Conservation (phyloP, 2,329 filamentous ascomycete genomes). For the Arthrocladium fulminans region DNA sequence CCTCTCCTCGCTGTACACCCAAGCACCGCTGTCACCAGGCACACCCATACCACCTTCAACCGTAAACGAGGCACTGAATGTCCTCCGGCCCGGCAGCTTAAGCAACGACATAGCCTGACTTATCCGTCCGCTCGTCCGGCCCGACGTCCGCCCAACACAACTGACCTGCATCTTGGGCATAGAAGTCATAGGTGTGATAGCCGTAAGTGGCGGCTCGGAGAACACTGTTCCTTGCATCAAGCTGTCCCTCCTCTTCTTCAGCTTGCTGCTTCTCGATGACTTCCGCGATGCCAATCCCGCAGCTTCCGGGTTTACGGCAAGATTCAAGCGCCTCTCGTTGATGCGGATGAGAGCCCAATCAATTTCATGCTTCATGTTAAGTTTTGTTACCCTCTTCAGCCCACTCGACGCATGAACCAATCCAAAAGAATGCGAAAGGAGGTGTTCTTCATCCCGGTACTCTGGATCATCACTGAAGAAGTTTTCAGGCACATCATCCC, state of each 20-base stretch:
- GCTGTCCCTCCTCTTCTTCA: neutral
- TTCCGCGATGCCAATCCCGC: slow-evolving; percentile 26
- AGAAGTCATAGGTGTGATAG: slow-evolving; percentile 49
- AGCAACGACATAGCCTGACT: slow-evolving; percentile 70
- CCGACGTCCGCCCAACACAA: slow-evolving; percentile 79
- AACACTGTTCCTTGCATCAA: neutral
- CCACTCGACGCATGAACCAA: slow-evolving; percentile 85
- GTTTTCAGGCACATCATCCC: slow-evolving; percentile 74
- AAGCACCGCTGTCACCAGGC: slow-evolving; percentile 85
- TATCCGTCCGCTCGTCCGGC: slow-evolving; percentile 70
- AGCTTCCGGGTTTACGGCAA: slow-evolving; percentile 36
- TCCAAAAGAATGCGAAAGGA: slow-evolving; percentile 71
- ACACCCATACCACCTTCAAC: slow-evolving; percentile 46
- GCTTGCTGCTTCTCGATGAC: slow-evolving; percentile 27
- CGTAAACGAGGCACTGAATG: slow-evolving; percentile 64
- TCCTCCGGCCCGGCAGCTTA: slow-evolving; percentile 75
- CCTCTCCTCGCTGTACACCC: slow-evolving; percentile 74
- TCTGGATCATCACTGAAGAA: slow-evolving; percentile 70
- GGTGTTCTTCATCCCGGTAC: slow-evolving; percentile 69
- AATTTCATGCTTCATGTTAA: slow-evolving; percentile 75
- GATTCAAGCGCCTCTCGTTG: slow-evolving; percentile 58
- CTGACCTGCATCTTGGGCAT: slow-evolving; percentile 73
- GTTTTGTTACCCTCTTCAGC: slow-evolving; percentile 63
- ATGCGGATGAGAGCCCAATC: slow-evolving; percentile 92
- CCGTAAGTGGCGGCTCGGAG: slow-evolving; percentile 25